Evolutionary conservation across 257 asterid species (phyloP).

Genomic region (Solanum chiquidenum): DNA sequence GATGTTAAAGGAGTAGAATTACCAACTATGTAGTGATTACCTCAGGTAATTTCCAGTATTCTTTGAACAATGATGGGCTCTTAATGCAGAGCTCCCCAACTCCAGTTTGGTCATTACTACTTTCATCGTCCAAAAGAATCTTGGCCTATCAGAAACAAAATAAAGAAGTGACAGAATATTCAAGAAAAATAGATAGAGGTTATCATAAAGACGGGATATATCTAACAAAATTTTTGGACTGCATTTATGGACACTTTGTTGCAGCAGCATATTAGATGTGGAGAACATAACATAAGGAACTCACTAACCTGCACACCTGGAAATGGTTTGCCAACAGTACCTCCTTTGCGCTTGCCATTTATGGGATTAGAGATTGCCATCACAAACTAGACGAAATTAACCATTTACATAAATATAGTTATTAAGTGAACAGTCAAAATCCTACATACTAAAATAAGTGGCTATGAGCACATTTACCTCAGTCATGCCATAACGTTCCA

Average conservation of each 20-base stretch:
- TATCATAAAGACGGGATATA: neutral
- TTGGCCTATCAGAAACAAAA: slow-evolving; percentile 52
- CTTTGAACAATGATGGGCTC: slow-evolving; percentile 89
- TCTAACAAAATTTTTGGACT: neutral
- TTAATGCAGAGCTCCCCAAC: slow-evolving; percentile 86
- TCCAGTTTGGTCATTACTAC: slow-evolving; percentile 26
- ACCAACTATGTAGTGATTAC: slow-evolving; percentile 21
- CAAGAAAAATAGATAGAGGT: neutral
- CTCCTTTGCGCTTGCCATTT: slow-evolving; percentile 74
- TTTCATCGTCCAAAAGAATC: slow-evolving; percentile 63
- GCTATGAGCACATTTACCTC: slow-evolving; percentile 40
- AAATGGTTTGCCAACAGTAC: slow-evolving; percentile 90
- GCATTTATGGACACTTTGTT: neutral
- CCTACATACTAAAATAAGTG: neutral
- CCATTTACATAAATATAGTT: slow-evolving; percentile 4
- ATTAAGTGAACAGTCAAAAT: neutral
- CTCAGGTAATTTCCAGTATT: slow-evolving; percentile 91
- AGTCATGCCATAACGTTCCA: slow-evolving; percentile 97
- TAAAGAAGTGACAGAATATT: neutral
- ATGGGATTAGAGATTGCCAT: slow-evolving; percentile 93
- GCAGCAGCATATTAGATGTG: neutral
- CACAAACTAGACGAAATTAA: slow-evolving; percentile 55
- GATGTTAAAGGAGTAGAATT: neutral
- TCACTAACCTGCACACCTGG: slow-evolving; percentile 83
- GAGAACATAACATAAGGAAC: neutral